phyloP scores from a whole-genome alignment of 305 asterid species.

The Plantago lanceolata region DNA sequence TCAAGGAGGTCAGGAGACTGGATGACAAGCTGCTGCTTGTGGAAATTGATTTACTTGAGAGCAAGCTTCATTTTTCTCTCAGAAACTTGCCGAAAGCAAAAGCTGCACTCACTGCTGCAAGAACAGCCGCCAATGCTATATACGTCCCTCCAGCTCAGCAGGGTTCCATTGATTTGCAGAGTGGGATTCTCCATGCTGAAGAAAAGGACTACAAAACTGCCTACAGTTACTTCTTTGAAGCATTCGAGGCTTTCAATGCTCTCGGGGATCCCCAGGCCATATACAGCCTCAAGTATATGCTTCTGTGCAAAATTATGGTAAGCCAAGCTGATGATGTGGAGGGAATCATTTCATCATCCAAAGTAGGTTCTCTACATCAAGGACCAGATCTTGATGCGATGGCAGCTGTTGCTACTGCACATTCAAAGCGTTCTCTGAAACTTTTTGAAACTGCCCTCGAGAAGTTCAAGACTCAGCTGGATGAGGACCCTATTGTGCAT shows the following conservation, averaged over 20 bases:
- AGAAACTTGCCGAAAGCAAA: slow-evolving; percentile 65
- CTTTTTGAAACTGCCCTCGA: slow-evolving; percentile 53
- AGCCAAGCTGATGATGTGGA: slow-evolving; percentile 63
- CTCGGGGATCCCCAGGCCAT: slow-evolving; percentile 61
- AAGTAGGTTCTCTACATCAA: slow-evolving; percentile 55
- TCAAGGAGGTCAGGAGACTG: slow-evolving; percentile 61
- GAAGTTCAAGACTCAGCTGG: slow-evolving; percentile 54
- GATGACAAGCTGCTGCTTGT: slow-evolving; percentile 61
- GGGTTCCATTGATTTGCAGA: slow-evolving; percentile 58
- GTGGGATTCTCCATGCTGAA: slow-evolving; percentile 63
- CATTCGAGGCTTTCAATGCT: slow-evolving; percentile 64
- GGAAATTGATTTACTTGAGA: slow-evolving; percentile 58
- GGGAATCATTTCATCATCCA: slow-evolving; percentile 53
- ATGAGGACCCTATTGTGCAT: slow-evolving; percentile 67
- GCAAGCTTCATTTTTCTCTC: slow-evolving; percentile 62
- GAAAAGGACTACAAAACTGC: slow-evolving; percentile 70
- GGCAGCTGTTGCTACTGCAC: slow-evolving; percentile 62
- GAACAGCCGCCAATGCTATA: slow-evolving; percentile 67
- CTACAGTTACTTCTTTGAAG: slow-evolving; percentile 65
- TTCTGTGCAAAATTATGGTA: slow-evolving; percentile 63
- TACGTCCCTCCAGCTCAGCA: slow-evolving; percentile 74
- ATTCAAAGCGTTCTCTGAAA: slow-evolving; percentile 57
- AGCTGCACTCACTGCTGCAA: slow-evolving; percentile 67
- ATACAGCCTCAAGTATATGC: slow-evolving; percentile 59
- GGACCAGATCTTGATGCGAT: slow-evolving; percentile 66